These are phyloP conservation scores for Zygotorulaspora chibaensis DNA, from an alignment of 805 yeast species.

Conservation along the genomic window DNA sequence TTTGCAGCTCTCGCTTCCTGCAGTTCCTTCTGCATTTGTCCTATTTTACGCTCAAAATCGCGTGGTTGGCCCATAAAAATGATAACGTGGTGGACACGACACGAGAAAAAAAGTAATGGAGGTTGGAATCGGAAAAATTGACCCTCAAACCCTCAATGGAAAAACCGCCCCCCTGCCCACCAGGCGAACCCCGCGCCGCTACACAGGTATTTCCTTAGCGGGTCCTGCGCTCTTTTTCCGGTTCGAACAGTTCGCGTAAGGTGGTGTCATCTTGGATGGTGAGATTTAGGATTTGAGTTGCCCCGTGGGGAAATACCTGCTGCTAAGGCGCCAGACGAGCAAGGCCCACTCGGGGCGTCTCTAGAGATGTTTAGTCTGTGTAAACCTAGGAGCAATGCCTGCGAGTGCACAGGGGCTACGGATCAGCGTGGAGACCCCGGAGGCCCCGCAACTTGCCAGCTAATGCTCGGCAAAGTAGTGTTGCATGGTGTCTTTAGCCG, in stretches of 20 bases:
- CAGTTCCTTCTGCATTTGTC: background rate
- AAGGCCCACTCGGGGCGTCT: too few relatives aligned
- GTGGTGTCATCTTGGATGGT: background rate
- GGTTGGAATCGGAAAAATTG: background rate
- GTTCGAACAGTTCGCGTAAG: background rate
- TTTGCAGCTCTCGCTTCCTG: background rate
- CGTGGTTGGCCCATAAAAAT: background rate
- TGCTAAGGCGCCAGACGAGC: too few relatives aligned
- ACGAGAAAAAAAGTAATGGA: background rate
- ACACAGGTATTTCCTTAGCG: too few relatives aligned
- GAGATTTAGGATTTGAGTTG: background rate
- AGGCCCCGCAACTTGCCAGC: too few relatives aligned
- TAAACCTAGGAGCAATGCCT: too few relatives aligned
- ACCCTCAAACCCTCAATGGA: background rate
- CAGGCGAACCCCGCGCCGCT: background rate
- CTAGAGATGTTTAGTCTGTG: too few relatives aligned
- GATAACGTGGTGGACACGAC: conserved; percentile 1
- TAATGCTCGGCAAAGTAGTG: too few relatives aligned
- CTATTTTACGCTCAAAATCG: background rate
- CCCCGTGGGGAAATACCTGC: conserved; percentile 1
- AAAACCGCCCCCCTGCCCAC: background rate
- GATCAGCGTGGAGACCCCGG: too few relatives aligned
- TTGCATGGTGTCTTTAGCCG: too few relatives aligned
- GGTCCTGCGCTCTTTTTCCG: too few relatives aligned
- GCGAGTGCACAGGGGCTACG: too few relatives aligned